Evolutionary conservation across 352 stramenopile species (phyloP), one percentile per base, ranked within the genome.

Genomic region (Pilasporangium apinafurcum): DNA sequence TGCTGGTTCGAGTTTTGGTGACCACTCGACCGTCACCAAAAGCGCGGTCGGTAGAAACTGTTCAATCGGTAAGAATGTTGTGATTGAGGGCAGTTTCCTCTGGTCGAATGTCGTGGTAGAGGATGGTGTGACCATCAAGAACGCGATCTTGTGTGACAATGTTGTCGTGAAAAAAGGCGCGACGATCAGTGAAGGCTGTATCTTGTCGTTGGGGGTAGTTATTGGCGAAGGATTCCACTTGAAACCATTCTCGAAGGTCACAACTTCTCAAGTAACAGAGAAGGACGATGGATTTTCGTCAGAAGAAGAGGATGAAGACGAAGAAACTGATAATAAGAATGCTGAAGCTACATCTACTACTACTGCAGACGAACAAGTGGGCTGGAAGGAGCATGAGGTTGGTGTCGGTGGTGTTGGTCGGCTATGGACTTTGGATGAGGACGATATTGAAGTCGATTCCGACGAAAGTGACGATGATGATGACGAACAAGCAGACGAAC

Each of bases 61-160:
- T 48, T 45, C 48, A 6, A 81, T 95, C 25, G 83, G 81, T 26
- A 58, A 76, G 16, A 83, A 91, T 43, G 79, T 86, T 32, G 59
- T 31, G 12, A 83, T 95, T 24, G 42, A 74, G 4, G 69, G 74
- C 18, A 89, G 71, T 47, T 92, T 92, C 38, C 54, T 96, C 32
- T 95, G 85, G 85, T 71, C 71, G 7, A 81, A 89, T 44, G 84
- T 95, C 3, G 52, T 67, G 2, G 58, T 96, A 28, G 84, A 92
- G 42, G 85, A 95, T 44, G 65, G 75, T 30, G 80, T 68, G 6
- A 44, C 62, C 4, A 77, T 96, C 44, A 81, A 71, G 25, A 76
- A 83, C 44, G 68, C 83, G 4, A 95, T 95, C 25, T 39, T 95
- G 51, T 93, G 85, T 54, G 83, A 94, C 53, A 78, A 82, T 34